phyloP scores from a whole-genome alignment of 164 flowering plant species.

The Stephania cephalantha region DNA sequence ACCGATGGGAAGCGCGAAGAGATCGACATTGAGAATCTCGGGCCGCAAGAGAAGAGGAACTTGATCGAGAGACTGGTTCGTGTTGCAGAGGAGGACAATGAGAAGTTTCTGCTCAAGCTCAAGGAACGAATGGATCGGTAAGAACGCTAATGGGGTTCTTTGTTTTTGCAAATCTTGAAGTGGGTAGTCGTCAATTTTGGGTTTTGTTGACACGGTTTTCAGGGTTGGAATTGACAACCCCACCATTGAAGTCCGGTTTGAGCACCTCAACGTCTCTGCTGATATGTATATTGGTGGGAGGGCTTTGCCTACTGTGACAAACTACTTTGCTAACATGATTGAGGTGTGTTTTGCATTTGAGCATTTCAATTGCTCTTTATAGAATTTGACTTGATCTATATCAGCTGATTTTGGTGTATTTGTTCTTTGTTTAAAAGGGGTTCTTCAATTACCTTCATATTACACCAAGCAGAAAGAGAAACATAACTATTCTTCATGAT shows the following conservation, averaged over 20 bases:
- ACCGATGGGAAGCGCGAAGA: conserved; percentile 21
- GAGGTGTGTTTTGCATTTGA: conserved; percentile 34
- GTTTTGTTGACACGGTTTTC: not conserved
- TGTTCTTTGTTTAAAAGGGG: conserved; percentile 27
- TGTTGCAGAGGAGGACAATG: conserved; percentile 62
- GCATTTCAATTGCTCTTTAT: not conserved
- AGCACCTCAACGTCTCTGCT: conserved; percentile 42
- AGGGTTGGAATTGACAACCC: conserved; percentile 47
- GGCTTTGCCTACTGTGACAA: conserved; percentile 57
- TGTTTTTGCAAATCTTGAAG: not conserved
- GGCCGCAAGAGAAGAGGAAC: conserved; percentile 29
- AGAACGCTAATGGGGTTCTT: too few relatives aligned
- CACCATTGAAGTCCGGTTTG: conserved; percentile 37
- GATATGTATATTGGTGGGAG: conserved; percentile 53
- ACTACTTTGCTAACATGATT: conserved; percentile 35
- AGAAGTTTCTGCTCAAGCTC: conserved; percentile 58
- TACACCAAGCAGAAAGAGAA: conserved; percentile 45
- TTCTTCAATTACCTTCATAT: conserved; percentile 39
- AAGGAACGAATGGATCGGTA: conserved; percentile 38
- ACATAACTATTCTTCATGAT: conserved; percentile 42
- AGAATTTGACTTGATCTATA: not conserved
- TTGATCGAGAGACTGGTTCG: conserved; percentile 50
- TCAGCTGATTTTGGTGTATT: not conserved
- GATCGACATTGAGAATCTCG: conserved; percentile 33
- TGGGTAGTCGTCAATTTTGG: too few relatives aligned